These are phyloP conservation scores for Pestalotiopsis sp. DNA, from an alignment of 2,329 filamentous ascomycete species.

Conservation along the genomic window DNA sequence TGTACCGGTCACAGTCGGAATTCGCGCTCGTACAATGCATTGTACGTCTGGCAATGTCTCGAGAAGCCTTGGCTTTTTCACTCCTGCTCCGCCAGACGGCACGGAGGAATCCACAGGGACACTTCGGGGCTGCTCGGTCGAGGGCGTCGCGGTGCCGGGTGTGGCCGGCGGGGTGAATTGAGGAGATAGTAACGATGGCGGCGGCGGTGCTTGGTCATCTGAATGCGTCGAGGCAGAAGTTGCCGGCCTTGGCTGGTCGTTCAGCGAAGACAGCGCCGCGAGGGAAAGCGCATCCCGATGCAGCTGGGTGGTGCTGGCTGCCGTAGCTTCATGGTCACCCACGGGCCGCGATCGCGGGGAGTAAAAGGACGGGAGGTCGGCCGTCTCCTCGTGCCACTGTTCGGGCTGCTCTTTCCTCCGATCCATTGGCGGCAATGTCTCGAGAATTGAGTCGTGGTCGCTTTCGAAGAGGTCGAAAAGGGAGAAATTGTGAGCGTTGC, in stretches of 20 bases:
- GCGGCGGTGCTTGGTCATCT: slow-evolving; percentile 35
- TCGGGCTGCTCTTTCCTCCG: slow-evolving; percentile 9
- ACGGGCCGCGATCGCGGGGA: slow-evolving; percentile 40
- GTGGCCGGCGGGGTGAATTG: slow-evolving; percentile 77
- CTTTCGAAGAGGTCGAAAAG: neutral
- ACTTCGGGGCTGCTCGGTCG: slow-evolving; percentile 46
- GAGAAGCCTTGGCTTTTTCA: slow-evolving; percentile 72
- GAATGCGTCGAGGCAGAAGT: slow-evolving; percentile 5
- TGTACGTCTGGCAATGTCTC: slow-evolving; percentile 80
- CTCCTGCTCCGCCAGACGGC: slow-evolving; percentile 60
- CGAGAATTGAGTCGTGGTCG: slow-evolving; percentile 14
- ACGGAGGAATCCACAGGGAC: slow-evolving; percentile 63
- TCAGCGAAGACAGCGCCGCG: slow-evolving; percentile 22
- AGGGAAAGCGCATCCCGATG: slow-evolving; percentile 40
- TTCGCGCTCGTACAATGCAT: slow-evolving; percentile 91
- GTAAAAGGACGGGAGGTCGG: slow-evolving; percentile 49
- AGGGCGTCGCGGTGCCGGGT: slow-evolving; percentile 60
- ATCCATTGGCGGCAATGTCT: slow-evolving; percentile 14
- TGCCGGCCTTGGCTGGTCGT: slow-evolving; percentile 3
- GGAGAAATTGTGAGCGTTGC: neutral
- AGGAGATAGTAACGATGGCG: slow-evolving; percentile 79
- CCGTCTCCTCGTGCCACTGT: slow-evolving; percentile 32
- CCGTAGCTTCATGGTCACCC: slow-evolving; percentile 19
- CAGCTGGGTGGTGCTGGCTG: slow-evolving; percentile 15
- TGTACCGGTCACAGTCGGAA: slow-evolving; percentile 86